These are phyloP conservation scores for Cladosporium austrohemisphaericum DNA, from an alignment of 2,329 filamentous ascomycete species.

Conservation along the genomic window DNA sequence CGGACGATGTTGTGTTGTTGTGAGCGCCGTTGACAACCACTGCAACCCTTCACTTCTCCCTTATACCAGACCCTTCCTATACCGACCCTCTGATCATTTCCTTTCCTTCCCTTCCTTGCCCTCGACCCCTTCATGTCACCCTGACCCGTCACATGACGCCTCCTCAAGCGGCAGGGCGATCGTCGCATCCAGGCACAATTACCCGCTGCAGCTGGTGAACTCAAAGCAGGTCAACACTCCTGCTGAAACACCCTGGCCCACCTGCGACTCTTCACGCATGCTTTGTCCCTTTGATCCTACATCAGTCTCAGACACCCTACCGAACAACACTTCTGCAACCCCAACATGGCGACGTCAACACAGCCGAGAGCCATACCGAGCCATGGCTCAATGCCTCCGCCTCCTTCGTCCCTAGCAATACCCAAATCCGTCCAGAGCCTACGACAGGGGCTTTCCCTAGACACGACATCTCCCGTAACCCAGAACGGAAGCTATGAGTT, in stretches of 20 bases:
- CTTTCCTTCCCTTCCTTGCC: neutral
- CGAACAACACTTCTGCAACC: neutral
- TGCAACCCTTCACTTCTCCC: neutral
- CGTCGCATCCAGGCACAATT: conserved; percentile 9
- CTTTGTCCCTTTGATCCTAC: neutral
- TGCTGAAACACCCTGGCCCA: neutral
- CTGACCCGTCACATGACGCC: neutral
- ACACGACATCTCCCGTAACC: conserved; percentile 79
- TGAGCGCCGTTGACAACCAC: neutral
- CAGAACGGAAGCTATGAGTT: conserved; percentile 95
- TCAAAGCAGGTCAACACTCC: conserved; percentile 11
- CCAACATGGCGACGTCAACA: neutral
- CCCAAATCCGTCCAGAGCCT: conserved; percentile 18
- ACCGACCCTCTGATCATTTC: too few species aligned
- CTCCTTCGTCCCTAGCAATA: conserved; percentile 13
- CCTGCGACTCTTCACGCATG: conserved; percentile 8
- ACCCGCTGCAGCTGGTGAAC: conserved; percentile 10
- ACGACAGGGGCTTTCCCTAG: conserved; percentile 45
- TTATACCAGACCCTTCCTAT: too few species aligned
- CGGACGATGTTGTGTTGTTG: neutral
- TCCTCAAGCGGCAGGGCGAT: neutral
- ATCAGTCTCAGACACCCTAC: neutral
- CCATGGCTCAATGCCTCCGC: conserved; percentile 4
- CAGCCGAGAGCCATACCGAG: conserved; percentile 11
- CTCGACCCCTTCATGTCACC: conserved; percentile 2